Evolutionary conservation across 2,329 filamentous ascomycete species (phyloP).

Genomic region (Pseudogymnoascus verrucosus): DNA sequence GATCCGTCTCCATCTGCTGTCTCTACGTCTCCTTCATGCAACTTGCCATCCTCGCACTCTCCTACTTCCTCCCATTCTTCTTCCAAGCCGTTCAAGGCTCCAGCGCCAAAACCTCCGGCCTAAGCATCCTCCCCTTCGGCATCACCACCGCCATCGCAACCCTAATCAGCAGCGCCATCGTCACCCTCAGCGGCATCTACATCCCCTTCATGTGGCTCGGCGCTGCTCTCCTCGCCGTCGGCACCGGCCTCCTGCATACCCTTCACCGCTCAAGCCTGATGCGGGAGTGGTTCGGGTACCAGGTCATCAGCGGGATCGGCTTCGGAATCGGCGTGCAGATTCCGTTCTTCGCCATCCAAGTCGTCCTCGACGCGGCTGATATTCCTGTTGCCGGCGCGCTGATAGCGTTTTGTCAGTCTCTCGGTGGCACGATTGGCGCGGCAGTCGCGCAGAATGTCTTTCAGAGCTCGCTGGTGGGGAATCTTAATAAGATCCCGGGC

Average conservation of each 20-base stretch:
- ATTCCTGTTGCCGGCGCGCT: conserved; percentile 44
- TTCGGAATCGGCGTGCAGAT: conserved; percentile 19
- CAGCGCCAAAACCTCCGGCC: conserved; percentile 30
- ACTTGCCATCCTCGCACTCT: conserved; percentile 22
- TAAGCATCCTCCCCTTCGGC: conserved; percentile 29
- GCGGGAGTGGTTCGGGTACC: conserved; percentile 29
- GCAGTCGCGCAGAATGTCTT: conserved; percentile 60
- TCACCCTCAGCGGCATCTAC: conserved; percentile 26
- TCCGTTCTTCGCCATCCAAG: conserved; percentile 36
- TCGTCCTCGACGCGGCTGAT: conserved; percentile 39
- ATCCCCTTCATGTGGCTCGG: conserved; percentile 21
- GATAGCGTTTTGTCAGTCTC: conserved; percentile 53
- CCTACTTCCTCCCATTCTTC: conserved; percentile 38
- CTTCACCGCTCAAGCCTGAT: conserved; percentile 27
- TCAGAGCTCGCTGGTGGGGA: background rate
- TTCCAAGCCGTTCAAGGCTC: conserved; percentile 38
- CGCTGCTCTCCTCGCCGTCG: conserved; percentile 26
- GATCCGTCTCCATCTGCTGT: conserved; percentile 26
- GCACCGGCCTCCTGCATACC: conserved; percentile 33
- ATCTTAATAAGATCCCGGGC: background rate
- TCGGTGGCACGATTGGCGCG: conserved; percentile 59
- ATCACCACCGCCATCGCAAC: conserved; percentile 24
- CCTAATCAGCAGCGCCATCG: conserved; percentile 26
- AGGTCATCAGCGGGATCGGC: conserved; percentile 14
- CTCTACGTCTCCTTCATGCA: conserved; percentile 29